Evolutionary conservation across 805 yeast genomes (phyloP).

Genomic region (Metschnikowia anglica): DNA sequence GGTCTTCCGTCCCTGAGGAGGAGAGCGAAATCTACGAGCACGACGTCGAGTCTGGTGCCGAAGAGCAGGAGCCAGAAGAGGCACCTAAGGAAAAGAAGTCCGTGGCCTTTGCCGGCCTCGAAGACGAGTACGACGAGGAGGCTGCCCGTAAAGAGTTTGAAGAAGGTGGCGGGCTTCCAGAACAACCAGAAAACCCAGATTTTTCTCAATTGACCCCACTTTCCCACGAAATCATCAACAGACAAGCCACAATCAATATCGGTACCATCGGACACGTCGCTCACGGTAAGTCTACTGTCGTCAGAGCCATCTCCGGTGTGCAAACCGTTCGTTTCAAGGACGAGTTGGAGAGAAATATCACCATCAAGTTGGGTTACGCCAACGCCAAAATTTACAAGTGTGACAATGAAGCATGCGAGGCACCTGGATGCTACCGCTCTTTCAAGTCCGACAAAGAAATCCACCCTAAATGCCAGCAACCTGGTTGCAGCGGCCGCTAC

Average conservation of each 20-base stretch:
- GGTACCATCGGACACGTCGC: constrained; percentile 98
- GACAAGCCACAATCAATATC: constrained; percentile 98
- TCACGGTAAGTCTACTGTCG: constrained; percentile 92
- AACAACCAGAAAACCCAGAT: constrained; percentile 90
- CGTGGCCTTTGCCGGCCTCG: constrained; percentile 78
- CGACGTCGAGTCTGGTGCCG: constrained; percentile 47
- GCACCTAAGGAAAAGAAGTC: constrained; percentile 53
- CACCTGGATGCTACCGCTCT: constrained; percentile 93
- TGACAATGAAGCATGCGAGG: constrained; percentile 80
- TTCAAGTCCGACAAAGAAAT: constrained; percentile 94
- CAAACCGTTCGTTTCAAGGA: constrained; percentile 99
- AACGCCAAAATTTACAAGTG: constrained; percentile 97
- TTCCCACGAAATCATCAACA: constrained; percentile 91
- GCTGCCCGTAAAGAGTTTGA: constrained; percentile 80
- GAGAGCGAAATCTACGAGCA: constrained; percentile 50
- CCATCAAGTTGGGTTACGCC: constrained; percentile 97
- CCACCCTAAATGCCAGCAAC: constrained; percentile 84
- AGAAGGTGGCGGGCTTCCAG: constrained; percentile 98
- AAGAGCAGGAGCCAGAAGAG: constrained; percentile 44
- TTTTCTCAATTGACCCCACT: constrained; percentile 78
- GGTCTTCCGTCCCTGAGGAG: constrained; percentile 45
- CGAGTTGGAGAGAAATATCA: constrained; percentile 97
- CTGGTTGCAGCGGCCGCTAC: constrained; percentile 88
- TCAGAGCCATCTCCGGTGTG: constrained; percentile 95
- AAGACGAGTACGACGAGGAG: constrained; percentile 71